Evolutionary conservation across 495 filamentous ascomycete genomes (phyloP), one percentile per base, ranked within the genome.

Genomic region (Aspergillus hancockii): DNA sequence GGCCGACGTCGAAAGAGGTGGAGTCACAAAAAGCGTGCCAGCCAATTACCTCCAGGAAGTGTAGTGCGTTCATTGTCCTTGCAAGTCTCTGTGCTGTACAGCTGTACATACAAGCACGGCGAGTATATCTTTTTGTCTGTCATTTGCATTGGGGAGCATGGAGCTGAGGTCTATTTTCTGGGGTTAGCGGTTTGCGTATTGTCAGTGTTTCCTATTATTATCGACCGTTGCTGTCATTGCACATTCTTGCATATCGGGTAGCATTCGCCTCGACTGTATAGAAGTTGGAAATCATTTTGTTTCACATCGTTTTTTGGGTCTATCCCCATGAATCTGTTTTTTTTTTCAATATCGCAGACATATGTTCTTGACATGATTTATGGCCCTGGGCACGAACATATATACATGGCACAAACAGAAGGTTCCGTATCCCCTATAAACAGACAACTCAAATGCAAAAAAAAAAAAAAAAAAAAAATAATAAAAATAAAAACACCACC

Each of bases 1-100:
- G 94, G 91, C 88, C 10, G 93, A 97, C 75, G 94, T 98, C 14
- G 94, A 97, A 78, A 88, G 88, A 60, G 90, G 88, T 23, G 94
- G 94, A n/a, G 75, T 83, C 45, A 90, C 88, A n/a, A 92, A 88
- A 76, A 96, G 90, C 68, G 93, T 98, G 50, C 93, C 93, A 16
- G 92, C 93, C 46, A 94, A 90, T 73, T 98, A 97, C 74, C 83
- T 98, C 56, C 90, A 92, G 71, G 85, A 85, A 67, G 84, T 92
- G 53, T 80, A 74, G 66, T 53, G 18, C 38, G 10, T 34, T 14
- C 12, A n/a, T 41, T 6, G 14, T 41, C 38, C 3, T 36, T 14
- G 38, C 16, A 6, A 41, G 13, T 41, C 38, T 12, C 14, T 14
- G 38, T n/a, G 38, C 16, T 18, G 43, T 47, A 47, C 19, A 47